Percentiles rank a stretch among this genome's conserved stretches.
phyloP scores from a whole-genome alignment of 164 flowering plant genomes.

The Tetrastigma voinierianum region DNA sequence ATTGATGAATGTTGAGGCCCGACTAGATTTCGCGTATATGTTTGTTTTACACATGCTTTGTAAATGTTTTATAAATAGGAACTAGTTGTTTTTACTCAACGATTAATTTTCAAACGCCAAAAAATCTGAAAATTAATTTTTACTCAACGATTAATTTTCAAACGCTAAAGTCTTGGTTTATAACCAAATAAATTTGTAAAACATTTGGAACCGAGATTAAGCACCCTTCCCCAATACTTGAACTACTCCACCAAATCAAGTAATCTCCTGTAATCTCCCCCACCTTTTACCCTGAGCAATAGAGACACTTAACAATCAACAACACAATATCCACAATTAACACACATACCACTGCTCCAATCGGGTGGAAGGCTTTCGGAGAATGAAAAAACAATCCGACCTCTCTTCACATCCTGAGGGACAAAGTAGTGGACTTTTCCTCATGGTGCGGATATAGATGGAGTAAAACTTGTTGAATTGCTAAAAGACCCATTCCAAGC shows the following conservation, averaged over 20 bases:
- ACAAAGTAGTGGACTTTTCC: slow-evolving; percentile 51
- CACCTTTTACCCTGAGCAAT: slow-evolving; percentile 43
- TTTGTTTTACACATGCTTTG: no score
- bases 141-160: no score
- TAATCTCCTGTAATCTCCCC: slow-evolving; percentile 35
- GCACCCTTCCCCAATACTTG: slow-evolving; percentile 60
- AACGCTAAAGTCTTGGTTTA: no score
- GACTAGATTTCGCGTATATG: no score
- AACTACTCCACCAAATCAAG: slow-evolving; percentile 53
- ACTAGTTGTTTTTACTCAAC: not conserved
- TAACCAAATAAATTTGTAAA: not conserved
- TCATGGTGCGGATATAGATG: slow-evolving; percentile 44
- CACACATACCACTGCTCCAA: slow-evolving; percentile 26
- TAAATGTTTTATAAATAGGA: not conserved
- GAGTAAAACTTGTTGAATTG: slow-evolving; percentile 49
- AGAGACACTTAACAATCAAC: slow-evolving; percentile 38
- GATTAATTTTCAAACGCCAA: no score
- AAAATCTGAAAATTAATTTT: no score
- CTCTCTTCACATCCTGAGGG: slow-evolving; percentile 44
- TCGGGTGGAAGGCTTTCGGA: slow-evolving; percentile 42
- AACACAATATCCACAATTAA: slow-evolving; percentile 58
- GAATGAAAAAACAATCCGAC: slow-evolving; percentile 43
- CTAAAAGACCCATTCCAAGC: slow-evolving; percentile 40
- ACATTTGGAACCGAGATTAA: not conserved
- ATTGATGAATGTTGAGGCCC: no score